Percentiles rank a stretch among this genome's conserved stretches.
phyloP scores from a whole-genome alignment of 305 asterid genomes.

The Fraxinus latifolia region DNA sequence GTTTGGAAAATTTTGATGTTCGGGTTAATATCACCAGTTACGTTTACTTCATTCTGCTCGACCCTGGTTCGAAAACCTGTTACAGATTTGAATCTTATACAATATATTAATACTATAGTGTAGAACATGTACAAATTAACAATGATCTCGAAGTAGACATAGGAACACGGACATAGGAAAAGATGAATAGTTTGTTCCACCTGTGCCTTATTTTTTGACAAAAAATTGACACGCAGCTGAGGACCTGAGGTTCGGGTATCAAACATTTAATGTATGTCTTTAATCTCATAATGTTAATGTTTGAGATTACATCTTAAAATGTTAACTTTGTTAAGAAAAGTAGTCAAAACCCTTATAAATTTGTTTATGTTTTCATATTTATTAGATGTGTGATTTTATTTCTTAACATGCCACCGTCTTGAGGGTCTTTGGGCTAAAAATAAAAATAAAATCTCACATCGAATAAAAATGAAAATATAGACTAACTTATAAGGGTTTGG shows the following conservation, averaged over 20 bases:
- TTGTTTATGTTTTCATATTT: too few relatives aligned
- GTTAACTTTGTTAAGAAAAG: too few relatives aligned
- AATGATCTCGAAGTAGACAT: background rate
- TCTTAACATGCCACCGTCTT: too few relatives aligned
- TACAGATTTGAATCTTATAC: background rate
- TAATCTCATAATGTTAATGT: background rate
- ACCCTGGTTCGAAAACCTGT: background rate
- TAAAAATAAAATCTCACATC: too few relatives aligned
- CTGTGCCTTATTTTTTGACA: background rate
- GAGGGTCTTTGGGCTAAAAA: too few relatives aligned
- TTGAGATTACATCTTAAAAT: too few relatives aligned
- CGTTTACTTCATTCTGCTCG: background rate
- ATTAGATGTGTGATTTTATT: too few relatives aligned
- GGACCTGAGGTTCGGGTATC: background rate
- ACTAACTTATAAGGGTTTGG: too few relatives aligned
- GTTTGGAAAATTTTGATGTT: background rate
- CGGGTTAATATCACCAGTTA: background rate
- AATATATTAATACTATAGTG: background rate
- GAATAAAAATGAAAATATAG: too few relatives aligned
- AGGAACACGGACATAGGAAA: background rate
- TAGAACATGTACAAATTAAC: background rate
- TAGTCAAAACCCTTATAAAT: too few relatives aligned
- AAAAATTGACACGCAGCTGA: background rate
- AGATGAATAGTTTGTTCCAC: background rate
- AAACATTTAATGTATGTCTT: background rate